Evolutionary conservation across 805 yeast species (phyloP).

Genomic region (Lipomyces japonicus): DNA sequence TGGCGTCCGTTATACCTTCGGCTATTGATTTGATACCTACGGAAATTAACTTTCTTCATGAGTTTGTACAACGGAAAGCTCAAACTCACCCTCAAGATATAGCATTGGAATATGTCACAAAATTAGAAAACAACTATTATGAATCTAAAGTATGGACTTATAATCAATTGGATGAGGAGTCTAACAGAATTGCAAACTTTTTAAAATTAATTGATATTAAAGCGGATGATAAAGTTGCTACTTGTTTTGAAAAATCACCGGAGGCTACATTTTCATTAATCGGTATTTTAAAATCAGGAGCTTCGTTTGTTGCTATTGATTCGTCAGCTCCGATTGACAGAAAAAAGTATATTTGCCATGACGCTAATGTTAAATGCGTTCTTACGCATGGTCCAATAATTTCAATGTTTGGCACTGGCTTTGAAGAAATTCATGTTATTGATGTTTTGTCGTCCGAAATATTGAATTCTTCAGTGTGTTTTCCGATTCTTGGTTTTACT

Average conservation of each 20-base stretch:
- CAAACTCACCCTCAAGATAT: slow-evolving; percentile 8
- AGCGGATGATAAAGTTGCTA: slow-evolving; percentile 19
- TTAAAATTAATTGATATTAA: slow-evolving; percentile 5
- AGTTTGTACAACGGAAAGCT: slow-evolving; percentile 28
- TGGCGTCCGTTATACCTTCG: slow-evolving; percentile 14
- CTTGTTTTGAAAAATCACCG: slow-evolving; percentile 31
- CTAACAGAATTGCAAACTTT: slow-evolving; percentile 27
- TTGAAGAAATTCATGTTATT: slow-evolving; percentile 7
- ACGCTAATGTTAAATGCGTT: slow-evolving; percentile 23
- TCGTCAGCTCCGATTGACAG: slow-evolving; percentile 30
- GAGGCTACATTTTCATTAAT: slow-evolving; percentile 30
- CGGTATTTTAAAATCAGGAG: slow-evolving; percentile 31
- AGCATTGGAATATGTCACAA: slow-evolving; percentile 28
- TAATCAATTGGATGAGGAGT: slow-evolving; percentile 18
- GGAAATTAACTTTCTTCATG: slow-evolving; percentile 17
- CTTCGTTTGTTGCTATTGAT: slow-evolving; percentile 30
- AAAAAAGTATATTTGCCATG: slow-evolving; percentile 23
- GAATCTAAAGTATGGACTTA: slow-evolving; percentile 25
- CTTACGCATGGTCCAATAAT: slow-evolving; percentile 19
- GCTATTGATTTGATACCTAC: slow-evolving; percentile 5
- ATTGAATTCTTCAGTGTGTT: neutral
- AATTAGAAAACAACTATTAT: slow-evolving; percentile 2
- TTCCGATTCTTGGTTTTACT: neutral
- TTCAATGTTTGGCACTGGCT: neutral
- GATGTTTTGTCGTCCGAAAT: slow-evolving; percentile 1